Percentiles rank a stretch among this genome's conserved stretches.
phyloP scores from a whole-genome alignment of 1,284 basidiomycete species.

The Wolfiporia cocos region DNA sequence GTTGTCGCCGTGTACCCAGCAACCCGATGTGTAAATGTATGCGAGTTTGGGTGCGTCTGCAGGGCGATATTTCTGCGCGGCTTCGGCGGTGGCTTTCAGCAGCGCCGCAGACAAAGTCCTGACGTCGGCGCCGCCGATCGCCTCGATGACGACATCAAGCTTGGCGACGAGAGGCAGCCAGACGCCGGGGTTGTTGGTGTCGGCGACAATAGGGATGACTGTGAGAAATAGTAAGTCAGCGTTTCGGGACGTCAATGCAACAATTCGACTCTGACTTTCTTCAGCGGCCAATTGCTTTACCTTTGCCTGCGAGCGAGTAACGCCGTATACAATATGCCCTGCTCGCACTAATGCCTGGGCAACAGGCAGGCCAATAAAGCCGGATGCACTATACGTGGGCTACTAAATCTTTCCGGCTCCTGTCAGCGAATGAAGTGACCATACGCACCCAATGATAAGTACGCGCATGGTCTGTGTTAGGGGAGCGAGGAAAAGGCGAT shows the following conservation, averaged over 20 bases:
- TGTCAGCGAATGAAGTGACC: not conserved
- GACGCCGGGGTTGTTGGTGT: conserved; percentile 26
- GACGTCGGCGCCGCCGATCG: conserved; percentile 23
- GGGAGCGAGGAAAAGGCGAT: too few relatives aligned
- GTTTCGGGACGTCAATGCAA: not conserved
- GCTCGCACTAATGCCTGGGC: conserved; percentile 44
- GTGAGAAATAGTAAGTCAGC: not conserved
- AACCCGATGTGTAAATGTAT: conserved; percentile 45
- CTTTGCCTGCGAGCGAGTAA: conserved; percentile 36
- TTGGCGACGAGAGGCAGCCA: conserved; percentile 37
- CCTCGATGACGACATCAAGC: conserved; percentile 41
- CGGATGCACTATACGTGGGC: conserved; percentile 21
- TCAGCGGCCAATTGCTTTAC: conserved; percentile 34
- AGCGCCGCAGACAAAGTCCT: conserved; percentile 19
- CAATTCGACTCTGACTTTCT: conserved; percentile 31
- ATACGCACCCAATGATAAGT: conserved; percentile 16
- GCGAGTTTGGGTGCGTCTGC: conserved; percentile 33
- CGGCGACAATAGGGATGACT: conserved; percentile 44
- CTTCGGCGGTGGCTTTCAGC: conserved; percentile 29
- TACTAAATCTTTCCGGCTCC: not conserved
- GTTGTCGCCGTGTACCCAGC: conserved; percentile 41
- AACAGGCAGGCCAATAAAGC: conserved; percentile 43
- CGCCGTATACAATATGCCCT: conserved; percentile 47
- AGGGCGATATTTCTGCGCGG: conserved; percentile 25
- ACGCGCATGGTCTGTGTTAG: conserved; percentile 2